Evolutionary conservation across 495 filamentous ascomycete species (phyloP).

Genomic region (Podospora australis): DNA sequence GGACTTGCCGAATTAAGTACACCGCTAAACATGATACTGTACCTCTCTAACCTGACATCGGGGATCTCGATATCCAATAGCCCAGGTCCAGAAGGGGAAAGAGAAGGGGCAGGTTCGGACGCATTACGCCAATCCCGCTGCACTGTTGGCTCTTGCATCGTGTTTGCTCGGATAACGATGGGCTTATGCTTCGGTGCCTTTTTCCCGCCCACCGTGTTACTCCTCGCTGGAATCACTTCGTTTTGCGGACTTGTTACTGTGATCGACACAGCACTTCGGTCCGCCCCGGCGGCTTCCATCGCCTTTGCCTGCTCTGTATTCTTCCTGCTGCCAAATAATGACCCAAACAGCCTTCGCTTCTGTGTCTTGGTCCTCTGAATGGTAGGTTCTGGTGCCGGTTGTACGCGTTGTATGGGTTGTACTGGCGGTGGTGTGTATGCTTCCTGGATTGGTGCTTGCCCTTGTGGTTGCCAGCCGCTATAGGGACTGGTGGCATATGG

Average conservation of each 20-base stretch:
- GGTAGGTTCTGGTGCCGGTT: conserved; percentile 20
- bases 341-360: conserved; percentile 44
- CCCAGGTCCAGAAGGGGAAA: conserved; percentile 7
- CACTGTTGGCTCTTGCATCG: conserved; percentile 22
- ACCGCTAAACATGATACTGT: conserved; percentile 89
- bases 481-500: conserved; percentile 11
- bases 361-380: conserved; percentile 36
- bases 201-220: conserved; percentile 29
- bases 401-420: conserved; percentile 4
- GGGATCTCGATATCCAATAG: conserved; percentile 75
- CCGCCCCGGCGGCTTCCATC: conserved; percentile 8
- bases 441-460: conserved; percentile 10
- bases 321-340: conserved; percentile 43
- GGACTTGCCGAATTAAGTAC: conserved; percentile 50
- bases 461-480: conserved; percentile 18
- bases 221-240: conserved; percentile 24
- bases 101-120: conserved; percentile 5
- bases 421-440: conserved; percentile 19
- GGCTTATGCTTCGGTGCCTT: conserved; percentile 31
- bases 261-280: conserved; percentile 13
- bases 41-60: conserved; percentile 72
- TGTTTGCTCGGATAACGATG: conserved; percentile 31
- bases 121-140: conserved; percentile 3
- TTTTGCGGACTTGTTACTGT: conserved; percentile 4
- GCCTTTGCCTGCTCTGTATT: conserved; percentile 20